Evolutionary conservation across 1,139 yeast genomes (phyloP), one percentile per base, ranked within the genome.

Genomic region (Yamadazyma spencermartinsiae): DNA sequence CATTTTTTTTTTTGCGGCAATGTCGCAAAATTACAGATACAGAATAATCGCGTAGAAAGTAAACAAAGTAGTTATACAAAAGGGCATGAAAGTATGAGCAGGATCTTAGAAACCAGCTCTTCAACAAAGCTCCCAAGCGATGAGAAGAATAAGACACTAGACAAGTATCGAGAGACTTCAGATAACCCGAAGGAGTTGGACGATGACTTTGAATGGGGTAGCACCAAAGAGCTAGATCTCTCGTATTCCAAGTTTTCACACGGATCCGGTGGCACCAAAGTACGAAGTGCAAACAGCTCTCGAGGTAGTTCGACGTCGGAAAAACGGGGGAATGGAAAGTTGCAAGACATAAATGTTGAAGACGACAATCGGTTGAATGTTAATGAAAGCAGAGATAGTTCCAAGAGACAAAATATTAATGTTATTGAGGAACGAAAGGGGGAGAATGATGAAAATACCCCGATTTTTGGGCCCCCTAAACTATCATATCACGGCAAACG

Each of bases 171-270:
- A 28, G 31, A 28, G 20, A 9, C 8, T 4, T 13, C 31, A 10
- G 18, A 5, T 12, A 45, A 46, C 33, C 48, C 10, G 48, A 52
- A 13, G 65, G 57, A 36, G 53, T 61, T 31, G 10, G 61, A 54
- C 6, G 55, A 52, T 15, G 51, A 54, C 12, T 58, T 56, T 5
- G 31, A 28, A 7, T 14, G 16, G 16, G 31, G 16, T 16, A 28
- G 26, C n/a, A 23, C 12, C n/a, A 23, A 23, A 11, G 26, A 23
- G n/a, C 9, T 11, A 5, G 65, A 66, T 34, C 49, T 69, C 18
- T 65, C 73, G 6, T 68, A 61, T 44, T 68, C 72, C 36, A 62
- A 55, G 45, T 68, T 68, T 44, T 62, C 73, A 21, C 65, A 58
- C 21, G 41, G 56, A 1, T 58, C 69, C n/a, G 62, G 58, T 3